Evolutionary conservation across 768 basidiomycete genomes (phyloP).

Genomic region (Lactifluus volemus): DNA sequence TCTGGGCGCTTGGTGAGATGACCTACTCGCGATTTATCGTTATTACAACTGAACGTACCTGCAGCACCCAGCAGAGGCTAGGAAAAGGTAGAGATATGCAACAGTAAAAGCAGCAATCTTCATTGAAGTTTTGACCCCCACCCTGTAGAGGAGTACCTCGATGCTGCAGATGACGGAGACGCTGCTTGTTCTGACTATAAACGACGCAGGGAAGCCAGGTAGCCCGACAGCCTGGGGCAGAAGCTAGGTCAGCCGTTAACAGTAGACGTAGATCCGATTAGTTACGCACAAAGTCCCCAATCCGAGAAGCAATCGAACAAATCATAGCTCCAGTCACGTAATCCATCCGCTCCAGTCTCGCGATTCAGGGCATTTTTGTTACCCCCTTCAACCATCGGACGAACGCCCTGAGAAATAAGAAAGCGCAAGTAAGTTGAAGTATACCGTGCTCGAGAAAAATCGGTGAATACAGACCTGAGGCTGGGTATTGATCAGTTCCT

Average conservation of each 20-base stretch:
- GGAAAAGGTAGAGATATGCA: slow-evolving; percentile 27
- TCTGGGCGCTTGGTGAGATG: slow-evolving; percentile 23
- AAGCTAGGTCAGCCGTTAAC: background rate
- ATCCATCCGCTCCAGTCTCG: slow-evolving; percentile 23
- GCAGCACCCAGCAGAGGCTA: slow-evolving; percentile 33
- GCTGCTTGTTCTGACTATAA: slow-evolving; percentile 34
- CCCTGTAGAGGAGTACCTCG: slow-evolving; percentile 33
- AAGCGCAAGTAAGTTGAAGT: background rate
- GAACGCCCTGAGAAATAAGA: background rate
- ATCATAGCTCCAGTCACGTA: slow-evolving; percentile 28
- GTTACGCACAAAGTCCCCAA: slow-evolving; percentile 23
- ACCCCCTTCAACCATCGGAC: slow-evolving; percentile 2
- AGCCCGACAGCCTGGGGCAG: slow-evolving; percentile 27
- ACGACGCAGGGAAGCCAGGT: slow-evolving; percentile 36
- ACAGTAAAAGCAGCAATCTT: slow-evolving; percentile 33
- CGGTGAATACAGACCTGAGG: slow-evolving; percentile 1
- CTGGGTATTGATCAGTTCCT: background rate
- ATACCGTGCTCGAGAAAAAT: too few relatives aligned
- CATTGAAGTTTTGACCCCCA: slow-evolving; percentile 27
- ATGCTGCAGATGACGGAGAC: slow-evolving; percentile 31
- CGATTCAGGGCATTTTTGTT: slow-evolving; percentile 23
- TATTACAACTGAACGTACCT: slow-evolving; percentile 26
- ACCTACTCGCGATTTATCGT: background rate
- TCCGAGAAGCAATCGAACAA: slow-evolving; percentile 23
- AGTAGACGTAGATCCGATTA: background rate